Base-by-base conservation (phyloP, 108 stramenopile species). In the Pinguiococcus pyrenoidosus region DNA sequence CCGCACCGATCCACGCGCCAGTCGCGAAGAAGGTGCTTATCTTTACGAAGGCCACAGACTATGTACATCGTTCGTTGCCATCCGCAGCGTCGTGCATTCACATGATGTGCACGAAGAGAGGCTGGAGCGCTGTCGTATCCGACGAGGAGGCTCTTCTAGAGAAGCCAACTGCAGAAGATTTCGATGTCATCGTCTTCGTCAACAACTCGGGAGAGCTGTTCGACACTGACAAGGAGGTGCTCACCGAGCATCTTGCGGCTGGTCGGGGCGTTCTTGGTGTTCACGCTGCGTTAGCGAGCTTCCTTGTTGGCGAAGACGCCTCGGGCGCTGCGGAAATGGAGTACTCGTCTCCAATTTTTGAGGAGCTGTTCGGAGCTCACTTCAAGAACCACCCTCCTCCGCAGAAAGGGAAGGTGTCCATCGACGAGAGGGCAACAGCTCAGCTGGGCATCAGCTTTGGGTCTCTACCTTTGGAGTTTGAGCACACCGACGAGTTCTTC, bases 381-480 rank as follows among this genome's bases (percentile, higher is more conserved):
- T 57, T 57, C 45, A 8, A 34, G 16, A 57, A 57, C 40, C 56
- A 57, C 33, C 56, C 56, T 7, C 56, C 56, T 3, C 37, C 40
- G 3, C 56, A 57, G 28, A 49, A 4, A 4, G 56, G 42, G 3
- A 32, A 7, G 6, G 43, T 57, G 21, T 17, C 45, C 7, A 6
- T 57, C 14, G 29, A 35, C 17, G 5, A n/a, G n/a, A n/a, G n/a
- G n/a, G n/a, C n/a, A n/a, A n/a, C n/a, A n/a, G n/a, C n/a, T n/a
- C n/a, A n/a, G n/a, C n/a, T n/a, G n/a, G n/a, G n/a, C n/a, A n/a
- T n/a, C n/a, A n/a, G n/a, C 17, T 8, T 46, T 7, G 22, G 18
- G 20, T 5, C 36, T 13, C n/a, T 57, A 2, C 42, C 56, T 24
- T 3, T 6, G 17, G 24, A 32, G 13, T 57, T 57, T 37, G 10